phyloP scores from a whole-genome alignment of 2,329 filamentous ascomycete genomes.

The Ophiostoma australiae region DNA sequence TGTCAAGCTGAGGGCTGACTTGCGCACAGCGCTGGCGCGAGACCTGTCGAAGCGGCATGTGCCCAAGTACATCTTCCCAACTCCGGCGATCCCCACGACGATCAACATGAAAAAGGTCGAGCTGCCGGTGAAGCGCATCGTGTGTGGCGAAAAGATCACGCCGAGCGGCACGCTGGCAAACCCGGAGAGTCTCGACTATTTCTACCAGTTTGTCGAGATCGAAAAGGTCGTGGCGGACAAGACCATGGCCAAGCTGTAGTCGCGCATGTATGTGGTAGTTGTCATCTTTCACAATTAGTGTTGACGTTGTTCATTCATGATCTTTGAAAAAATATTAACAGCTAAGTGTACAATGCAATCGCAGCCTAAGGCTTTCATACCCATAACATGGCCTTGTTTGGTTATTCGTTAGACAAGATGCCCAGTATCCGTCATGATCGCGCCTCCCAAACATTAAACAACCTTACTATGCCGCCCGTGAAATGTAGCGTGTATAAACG shows the following conservation, averaged over 20 bases:
- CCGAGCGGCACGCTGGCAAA: slow-evolving; percentile 73
- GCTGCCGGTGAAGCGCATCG: slow-evolving; percentile 76
- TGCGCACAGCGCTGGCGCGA: slow-evolving; percentile 61
- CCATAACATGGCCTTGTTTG: not conserved
- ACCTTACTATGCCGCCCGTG: not conserved
- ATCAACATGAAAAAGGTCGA: slow-evolving; percentile 85
- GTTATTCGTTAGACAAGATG: slow-evolving; percentile 1
- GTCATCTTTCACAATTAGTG: not conserved
- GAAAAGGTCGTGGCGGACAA: slow-evolving; percentile 48
- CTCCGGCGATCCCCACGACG: slow-evolving; percentile 76
- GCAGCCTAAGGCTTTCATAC: not conserved
- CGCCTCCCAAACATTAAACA: not conserved
- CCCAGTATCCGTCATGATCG: not conserved
- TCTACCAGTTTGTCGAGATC: slow-evolving; percentile 71
- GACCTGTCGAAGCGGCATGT: slow-evolving; percentile 70
- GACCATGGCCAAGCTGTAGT: slow-evolving; percentile 47
- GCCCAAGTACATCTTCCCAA: slow-evolving; percentile 73
- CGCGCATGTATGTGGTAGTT: not conserved
- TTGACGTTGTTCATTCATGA: not conserved
- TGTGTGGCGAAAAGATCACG: slow-evolving; percentile 68
- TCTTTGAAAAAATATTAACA: not conserved
- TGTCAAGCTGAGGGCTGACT: slow-evolving; percentile 47
- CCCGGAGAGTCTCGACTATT: slow-evolving; percentile 68
- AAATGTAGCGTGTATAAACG: not conserved
- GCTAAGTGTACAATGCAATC: not conserved